These are phyloP conservation scores for Phragmites australis DNA, from an alignment of 176 grass and related monocot species.

Conservation along the genomic window DNA sequence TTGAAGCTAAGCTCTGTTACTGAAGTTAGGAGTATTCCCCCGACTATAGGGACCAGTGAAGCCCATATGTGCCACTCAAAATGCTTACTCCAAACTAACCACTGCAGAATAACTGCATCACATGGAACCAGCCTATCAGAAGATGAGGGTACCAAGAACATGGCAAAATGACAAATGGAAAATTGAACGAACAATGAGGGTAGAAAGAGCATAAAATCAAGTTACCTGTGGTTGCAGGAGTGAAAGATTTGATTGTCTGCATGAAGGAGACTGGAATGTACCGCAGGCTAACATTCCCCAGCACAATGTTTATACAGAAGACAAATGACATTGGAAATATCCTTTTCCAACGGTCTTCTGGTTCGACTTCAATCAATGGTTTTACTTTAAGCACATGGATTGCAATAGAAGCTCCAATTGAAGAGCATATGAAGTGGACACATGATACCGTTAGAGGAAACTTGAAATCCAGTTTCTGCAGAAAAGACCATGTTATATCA, in stretches of 20 bases:
- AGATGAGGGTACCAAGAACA: neutral
- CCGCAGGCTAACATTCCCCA: slow-evolving; percentile 92
- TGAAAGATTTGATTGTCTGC: slow-evolving; percentile 99
- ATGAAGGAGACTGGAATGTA: slow-evolving; percentile 98
- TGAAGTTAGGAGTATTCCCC: slow-evolving; percentile 89
- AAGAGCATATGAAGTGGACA: slow-evolving; percentile 94
- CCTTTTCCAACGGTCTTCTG: slow-evolving; percentile 85
- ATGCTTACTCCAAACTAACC: slow-evolving; percentile 88
- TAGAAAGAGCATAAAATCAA: neutral
- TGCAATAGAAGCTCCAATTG: slow-evolving; percentile 76
- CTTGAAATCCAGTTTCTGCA: slow-evolving; percentile 97
- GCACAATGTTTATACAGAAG: slow-evolving; percentile 96
- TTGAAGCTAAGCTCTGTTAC: slow-evolving; percentile 98
- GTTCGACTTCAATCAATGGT: slow-evolving; percentile 77
- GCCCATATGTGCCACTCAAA: slow-evolving; percentile 96
- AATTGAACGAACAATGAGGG: neutral
- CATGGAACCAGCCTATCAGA: slow-evolving; percentile 6
- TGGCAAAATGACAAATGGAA: neutral
- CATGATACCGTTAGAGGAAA: slow-evolving; percentile 95
- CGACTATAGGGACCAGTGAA: slow-evolving; percentile 88
- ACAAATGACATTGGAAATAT: slow-evolving; percentile 99
- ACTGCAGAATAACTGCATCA: slow-evolving; percentile 86
- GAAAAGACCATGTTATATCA: neutral
- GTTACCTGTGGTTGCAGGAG: slow-evolving; percentile 92
- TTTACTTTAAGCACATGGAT: slow-evolving; percentile 82